Conservation (phyloP, 2,329 filamentous ascomycete species). For the Aspergillus clavatus region DNA sequence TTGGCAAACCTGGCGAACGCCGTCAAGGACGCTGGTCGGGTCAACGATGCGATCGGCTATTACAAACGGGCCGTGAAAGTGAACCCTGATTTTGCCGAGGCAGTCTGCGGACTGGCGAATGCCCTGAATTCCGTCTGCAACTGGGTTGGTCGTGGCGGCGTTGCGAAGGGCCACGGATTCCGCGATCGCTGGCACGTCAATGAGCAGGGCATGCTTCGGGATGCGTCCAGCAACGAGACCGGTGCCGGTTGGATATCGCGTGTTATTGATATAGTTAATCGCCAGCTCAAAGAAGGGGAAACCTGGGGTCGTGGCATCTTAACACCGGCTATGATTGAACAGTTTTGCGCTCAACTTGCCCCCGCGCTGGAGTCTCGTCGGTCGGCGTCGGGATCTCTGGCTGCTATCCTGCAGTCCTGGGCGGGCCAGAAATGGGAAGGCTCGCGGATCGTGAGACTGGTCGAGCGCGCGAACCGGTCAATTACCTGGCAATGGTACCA, state of each 20-base stretch:
- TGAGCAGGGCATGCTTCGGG: constrained; percentile 72
- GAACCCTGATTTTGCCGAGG: constrained; percentile 96
- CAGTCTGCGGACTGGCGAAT: constrained; percentile 90
- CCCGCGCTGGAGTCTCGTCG: constrained; percentile 27
- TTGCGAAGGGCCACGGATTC: constrained; percentile 65
- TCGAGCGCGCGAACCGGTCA: constrained; percentile 76
- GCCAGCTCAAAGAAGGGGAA: constrained; percentile 80
- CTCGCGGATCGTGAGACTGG: constrained; percentile 71
- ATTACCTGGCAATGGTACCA: constrained; percentile 83
- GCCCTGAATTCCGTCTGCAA: constrained; percentile 95
- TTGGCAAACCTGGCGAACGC: constrained; percentile 95
- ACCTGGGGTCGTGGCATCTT: constrained; percentile 75
- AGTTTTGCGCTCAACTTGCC: constrained; percentile 47
- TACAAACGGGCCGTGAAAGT: constrained; percentile 84
- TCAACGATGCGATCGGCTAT: constrained; percentile 86
- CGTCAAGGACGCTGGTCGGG: constrained; percentile 90
- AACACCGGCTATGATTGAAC: constrained; percentile 50
- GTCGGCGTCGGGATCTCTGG: constrained; percentile 28
- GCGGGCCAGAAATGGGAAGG: constrained; percentile 79
- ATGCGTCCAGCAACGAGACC: constrained; percentile 59
- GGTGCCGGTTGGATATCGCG: constrained; percentile 79
- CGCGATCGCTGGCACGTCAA: constrained; percentile 93
- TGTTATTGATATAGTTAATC: constrained; percentile 84
- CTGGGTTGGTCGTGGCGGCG: constrained; percentile 85
- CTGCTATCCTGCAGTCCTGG: constrained; percentile 53